These are phyloP conservation scores for Coniochaeta sp. DNA, from an alignment of 2,329 filamentous ascomycete genomes.

Conservation along the genomic window DNA sequence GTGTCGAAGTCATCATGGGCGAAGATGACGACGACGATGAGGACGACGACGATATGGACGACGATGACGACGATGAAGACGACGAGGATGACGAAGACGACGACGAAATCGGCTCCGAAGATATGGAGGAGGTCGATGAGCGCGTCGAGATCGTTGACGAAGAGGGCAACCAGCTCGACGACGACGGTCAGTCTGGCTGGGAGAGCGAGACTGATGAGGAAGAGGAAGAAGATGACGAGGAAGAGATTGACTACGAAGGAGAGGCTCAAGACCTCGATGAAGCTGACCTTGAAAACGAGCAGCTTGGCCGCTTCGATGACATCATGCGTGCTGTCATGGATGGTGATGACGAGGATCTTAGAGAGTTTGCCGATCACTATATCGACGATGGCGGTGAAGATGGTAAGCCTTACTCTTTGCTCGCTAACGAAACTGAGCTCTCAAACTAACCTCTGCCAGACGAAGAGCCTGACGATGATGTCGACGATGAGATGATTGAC, in stretches of 20 bases:
- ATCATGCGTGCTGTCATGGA: slow-evolving; percentile 43
- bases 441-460: slow-evolving; percentile 18
- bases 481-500: slow-evolving; percentile 55
- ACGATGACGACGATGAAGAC: slow-evolving; percentile 52
- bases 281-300: slow-evolving; percentile 35
- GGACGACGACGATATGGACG: slow-evolving; percentile 49
- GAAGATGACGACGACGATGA: slow-evolving; percentile 55
- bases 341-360: slow-evolving; percentile 45
- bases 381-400: slow-evolving; percentile 47
- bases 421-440: not conserved
- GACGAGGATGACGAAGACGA: slow-evolving; percentile 52
- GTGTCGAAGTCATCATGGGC: slow-evolving; percentile 74
- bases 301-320: slow-evolving; percentile 35
- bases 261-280: slow-evolving; percentile 49
- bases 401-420: slow-evolving; percentile 31
- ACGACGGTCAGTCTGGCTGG: slow-evolving; percentile 30
- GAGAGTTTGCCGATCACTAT: slow-evolving; percentile 44
- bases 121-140: slow-evolving; percentile 41
- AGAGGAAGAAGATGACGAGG: slow-evolving; percentile 30
- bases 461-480: slow-evolving; percentile 59
- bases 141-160: slow-evolving; percentile 57
- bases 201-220: slow-evolving; percentile 32
- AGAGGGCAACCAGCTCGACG: slow-evolving; percentile 50
- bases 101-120: slow-evolving; percentile 41
- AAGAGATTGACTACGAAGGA: slow-evolving; percentile 42